A percentile compares a stretch with the other conserved stretches of the same genome.
phyloP scores from a whole-genome alignment of 2,329 filamentous ascomycete genomes.

The Neonectria faginata region DNA sequence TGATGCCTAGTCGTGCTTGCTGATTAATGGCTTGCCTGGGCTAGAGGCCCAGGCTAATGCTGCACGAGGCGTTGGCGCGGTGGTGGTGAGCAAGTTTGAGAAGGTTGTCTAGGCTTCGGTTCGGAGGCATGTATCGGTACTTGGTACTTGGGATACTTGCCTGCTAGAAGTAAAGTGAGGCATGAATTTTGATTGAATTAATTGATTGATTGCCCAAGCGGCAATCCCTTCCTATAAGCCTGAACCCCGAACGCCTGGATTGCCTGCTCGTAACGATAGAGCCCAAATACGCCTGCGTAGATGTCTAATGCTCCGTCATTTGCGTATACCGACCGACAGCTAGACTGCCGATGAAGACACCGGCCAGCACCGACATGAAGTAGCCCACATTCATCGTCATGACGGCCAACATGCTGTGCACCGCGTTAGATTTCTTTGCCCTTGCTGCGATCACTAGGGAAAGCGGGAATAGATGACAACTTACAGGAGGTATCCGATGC shows the following conservation, averaged over 20 bases:
- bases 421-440: constrained; percentile 1
- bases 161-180: neutral
- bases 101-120: constrained; percentile 55
- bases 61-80: constrained; percentile 10
- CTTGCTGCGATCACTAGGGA: neutral
- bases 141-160: constrained; percentile 48
- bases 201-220: constrained; percentile 1
- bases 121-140: constrained; percentile 52
- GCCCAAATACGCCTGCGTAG: constrained; percentile 10
- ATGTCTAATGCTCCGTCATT: constrained; percentile 59
- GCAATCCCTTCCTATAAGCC: neutral
- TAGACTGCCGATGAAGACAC: constrained; percentile 88
- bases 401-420: constrained; percentile 85
- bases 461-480: constrained; percentile 51
- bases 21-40: neutral
- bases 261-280: neutral
- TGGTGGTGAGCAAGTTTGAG: constrained; percentile 62
- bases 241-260: neutral
- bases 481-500: constrained; percentile 87
- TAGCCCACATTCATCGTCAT: constrained; percentile 93
- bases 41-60: constrained; percentile 16
- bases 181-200: neutral
- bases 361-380: constrained; percentile 82
- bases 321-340: constrained; percentile 77
- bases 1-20: neutral